A percentile compares a stretch with the other conserved stretches of the same genome.
These are phyloP conservation scores for Beta macrorhiza DNA, from an alignment of 179 eudicot species.

Conservation along the genomic window DNA sequence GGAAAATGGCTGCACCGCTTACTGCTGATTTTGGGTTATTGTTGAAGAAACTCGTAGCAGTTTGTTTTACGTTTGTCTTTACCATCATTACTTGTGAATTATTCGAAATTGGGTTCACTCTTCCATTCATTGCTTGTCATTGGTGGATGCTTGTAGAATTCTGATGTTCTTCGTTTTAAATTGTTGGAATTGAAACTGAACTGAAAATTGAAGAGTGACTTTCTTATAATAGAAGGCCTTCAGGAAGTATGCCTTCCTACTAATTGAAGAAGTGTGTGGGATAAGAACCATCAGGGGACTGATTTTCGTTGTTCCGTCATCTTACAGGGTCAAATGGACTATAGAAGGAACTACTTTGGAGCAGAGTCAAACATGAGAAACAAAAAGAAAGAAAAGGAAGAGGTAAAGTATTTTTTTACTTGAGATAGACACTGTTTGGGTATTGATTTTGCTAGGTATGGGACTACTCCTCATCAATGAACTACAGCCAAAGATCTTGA, in stretches of 20 bases:
- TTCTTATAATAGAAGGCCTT: not conserved
- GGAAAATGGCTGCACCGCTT: not conserved
- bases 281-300: not conserved
- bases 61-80: no score
- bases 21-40: not conserved
- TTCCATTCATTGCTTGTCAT: not conserved
- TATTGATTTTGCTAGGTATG: not conserved
- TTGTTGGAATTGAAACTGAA: not conserved
- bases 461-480: not conserved
- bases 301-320: slow-evolving; percentile 5
- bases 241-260: not conserved
- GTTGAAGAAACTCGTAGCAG: not conserved
- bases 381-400: slow-evolving; percentile 25
- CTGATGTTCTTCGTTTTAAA: not conserved
- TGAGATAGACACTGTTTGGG: not conserved
- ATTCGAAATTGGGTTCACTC: not conserved
- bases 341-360: slow-evolving; percentile 24
- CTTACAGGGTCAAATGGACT: slow-evolving; percentile 31
- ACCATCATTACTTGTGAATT: not conserved
- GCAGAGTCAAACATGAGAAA: slow-evolving; percentile 30
- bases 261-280: not conserved
- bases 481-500: not conserved
- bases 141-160: not conserved
- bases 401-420: slow-evolving; percentile 21
- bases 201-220: not conserved